phyloP scores from a whole-genome alignment of 768 basidiomycete genomes.

The Peribolospora baueri region DNA sequence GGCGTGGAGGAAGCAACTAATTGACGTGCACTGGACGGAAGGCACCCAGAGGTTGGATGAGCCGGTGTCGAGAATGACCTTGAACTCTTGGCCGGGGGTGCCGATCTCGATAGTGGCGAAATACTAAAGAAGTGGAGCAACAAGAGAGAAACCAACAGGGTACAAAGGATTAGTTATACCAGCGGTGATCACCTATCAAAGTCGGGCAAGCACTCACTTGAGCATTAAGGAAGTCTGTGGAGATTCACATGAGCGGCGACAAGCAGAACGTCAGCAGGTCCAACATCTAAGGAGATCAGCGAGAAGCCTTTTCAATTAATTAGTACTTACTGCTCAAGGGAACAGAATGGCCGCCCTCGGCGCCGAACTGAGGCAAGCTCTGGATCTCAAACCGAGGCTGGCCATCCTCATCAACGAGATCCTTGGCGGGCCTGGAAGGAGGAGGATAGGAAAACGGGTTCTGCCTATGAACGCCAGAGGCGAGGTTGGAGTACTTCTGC shows the following conservation, averaged over 20 bases:
- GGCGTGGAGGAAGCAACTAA: neutral
- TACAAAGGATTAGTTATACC: neutral
- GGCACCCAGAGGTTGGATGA: conserved; percentile 48
- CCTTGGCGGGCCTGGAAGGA: conserved; percentile 6
- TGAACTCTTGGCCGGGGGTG: conserved; percentile 32
- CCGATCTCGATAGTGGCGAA: conserved; percentile 46
- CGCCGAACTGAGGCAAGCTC: conserved; percentile 18
- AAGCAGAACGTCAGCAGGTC: neutral
- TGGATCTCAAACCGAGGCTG: conserved; percentile 19
- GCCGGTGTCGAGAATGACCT: conserved; percentile 75
- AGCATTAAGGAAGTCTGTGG: conserved; percentile 82
- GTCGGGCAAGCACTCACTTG: conserved; percentile 15
- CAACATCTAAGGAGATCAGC: neutral
- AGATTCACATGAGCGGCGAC: neutral
- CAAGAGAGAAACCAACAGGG: neutral
- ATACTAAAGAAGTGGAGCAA: conserved; percentile 29
- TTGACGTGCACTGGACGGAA: conserved; percentile 48
- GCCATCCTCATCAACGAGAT: conserved; percentile 25
- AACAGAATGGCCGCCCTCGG: conserved; percentile 54
- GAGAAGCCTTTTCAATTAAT: neutral
- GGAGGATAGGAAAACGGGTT: conserved; percentile 22
- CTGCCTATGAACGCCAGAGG: conserved; percentile 42
- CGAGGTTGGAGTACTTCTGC: conserved; percentile 77
- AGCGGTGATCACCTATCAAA: too few relatives aligned
- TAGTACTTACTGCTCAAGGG: conserved; percentile 56